Percentiles rank a stretch among this genome's conserved stretches.
phyloP scores from a whole-genome alignment of 2,329 filamentous ascomycete genomes.

The Rosellinia necatrix region DNA sequence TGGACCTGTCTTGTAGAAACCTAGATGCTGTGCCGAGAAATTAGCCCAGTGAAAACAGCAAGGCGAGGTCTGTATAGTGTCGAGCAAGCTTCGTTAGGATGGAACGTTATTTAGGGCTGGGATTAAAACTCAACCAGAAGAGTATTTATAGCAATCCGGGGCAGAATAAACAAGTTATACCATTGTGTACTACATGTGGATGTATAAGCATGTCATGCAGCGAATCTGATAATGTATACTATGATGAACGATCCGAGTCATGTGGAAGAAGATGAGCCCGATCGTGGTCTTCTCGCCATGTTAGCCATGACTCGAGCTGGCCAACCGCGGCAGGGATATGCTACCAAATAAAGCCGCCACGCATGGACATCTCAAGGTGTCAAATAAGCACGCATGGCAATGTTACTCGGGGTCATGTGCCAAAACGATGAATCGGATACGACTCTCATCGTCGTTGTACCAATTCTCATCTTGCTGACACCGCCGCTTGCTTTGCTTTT shows the following conservation, averaged over 20 bases:
- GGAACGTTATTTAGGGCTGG: too few species aligned
- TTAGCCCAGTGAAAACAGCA: slow-evolving; percentile 3
- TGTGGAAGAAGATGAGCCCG: slow-evolving; percentile 1
- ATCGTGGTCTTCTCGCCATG: not conserved
- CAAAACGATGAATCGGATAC: slow-evolving; percentile 1
- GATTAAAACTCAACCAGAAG: too few species aligned
- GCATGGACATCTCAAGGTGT: slow-evolving; percentile 9
- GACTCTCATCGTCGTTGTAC: not conserved
- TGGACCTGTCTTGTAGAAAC: not conserved
- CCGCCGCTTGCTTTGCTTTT: not conserved
- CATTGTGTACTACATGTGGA: too few species aligned
- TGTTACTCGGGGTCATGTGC: slow-evolving; percentile 18
- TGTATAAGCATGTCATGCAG: too few species aligned
- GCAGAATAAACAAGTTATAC: too few species aligned
- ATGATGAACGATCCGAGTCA: slow-evolving; percentile 13
- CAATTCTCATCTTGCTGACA: too few species aligned
- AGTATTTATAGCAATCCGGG: too few species aligned
- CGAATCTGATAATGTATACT: not conserved
- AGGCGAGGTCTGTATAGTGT: too few species aligned
- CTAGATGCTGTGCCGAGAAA: not conserved
- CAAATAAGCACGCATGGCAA: slow-evolving; percentile 24
- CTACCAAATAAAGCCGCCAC: slow-evolving; percentile 18
- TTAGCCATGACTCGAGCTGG: slow-evolving; percentile 25
- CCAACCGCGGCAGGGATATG: slow-evolving; percentile 18
- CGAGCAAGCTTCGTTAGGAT: not conserved